Base-by-base conservation (phyloP, 2,329 filamentous ascomycete genomes). In the Lecanicillium sp. region DNA sequence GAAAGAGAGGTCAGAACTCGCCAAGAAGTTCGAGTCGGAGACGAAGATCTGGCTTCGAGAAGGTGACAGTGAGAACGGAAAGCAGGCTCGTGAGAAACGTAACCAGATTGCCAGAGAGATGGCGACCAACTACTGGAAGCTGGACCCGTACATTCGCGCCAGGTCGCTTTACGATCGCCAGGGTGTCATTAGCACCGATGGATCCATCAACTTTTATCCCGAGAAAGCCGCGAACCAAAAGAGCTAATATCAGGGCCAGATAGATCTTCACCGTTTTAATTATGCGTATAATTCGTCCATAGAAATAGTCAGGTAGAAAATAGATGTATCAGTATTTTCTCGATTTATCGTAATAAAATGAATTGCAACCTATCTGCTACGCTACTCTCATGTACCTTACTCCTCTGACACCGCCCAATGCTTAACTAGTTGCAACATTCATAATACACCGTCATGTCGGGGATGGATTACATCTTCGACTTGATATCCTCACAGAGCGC, bases 81-180 rank as follows among this genome's bases (percentile, higher is more conserved):
- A 68, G 20, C 63, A 70, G 7, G 62, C 79, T 44, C 77, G 79
- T 61, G 67, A 70, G 40, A 77, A 79, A 63, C 74, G 89, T 48
- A 71, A 79, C 30, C 67, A 70, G 3, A 59, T 93, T 23, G 83
- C 86, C 2, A 74, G 74, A 43, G 68, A 78, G 53, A 62, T 97
- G 56, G 75, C 75, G 52, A 73, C 77, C 40, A 87, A 87, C 56
- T 98, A 97, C 69, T 98, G 93, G 91, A 75, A 77, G 32, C 66
- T 96, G 44, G 93, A 98, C 67, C 89, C 89, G 0, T 95, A 91
- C 63, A 64, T 97, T 24, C 76, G 93, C 32, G 88, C 90, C 11
- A 77, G 84, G 59, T 86, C 83, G n/a, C 67, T 88, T 52, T 96
- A 95, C 58, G 93, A 98, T 64, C 79, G 93, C 51, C 77, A 75